A percentile compares a stretch with the other conserved stretches of the same genome.
Evolutionary conservation across 169 alveolate species (phyloP).

Genomic region (Plasmodium chabaudi): DNA sequence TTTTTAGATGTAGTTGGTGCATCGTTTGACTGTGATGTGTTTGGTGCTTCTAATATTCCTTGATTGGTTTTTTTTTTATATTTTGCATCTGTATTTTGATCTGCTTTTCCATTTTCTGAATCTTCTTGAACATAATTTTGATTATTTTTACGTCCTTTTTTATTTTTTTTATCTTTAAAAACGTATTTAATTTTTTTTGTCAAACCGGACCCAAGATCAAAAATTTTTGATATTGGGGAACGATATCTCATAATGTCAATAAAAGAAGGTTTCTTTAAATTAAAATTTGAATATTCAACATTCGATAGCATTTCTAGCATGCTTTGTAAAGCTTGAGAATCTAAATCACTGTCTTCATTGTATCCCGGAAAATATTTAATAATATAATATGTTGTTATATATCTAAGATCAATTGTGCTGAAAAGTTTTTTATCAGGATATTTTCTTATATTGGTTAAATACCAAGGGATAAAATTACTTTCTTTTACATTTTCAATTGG

Average conservation of each 20-base stretch:
- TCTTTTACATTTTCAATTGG: conserved; percentile 2
- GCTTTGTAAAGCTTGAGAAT: conserved; percentile 1
- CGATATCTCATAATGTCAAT: no score
- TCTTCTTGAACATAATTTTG: no score
- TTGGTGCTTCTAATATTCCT: background rate
- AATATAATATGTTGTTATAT: conserved; percentile 26
- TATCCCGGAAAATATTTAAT: conserved; percentile 62
- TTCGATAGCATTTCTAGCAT: conserved; percentile 12
- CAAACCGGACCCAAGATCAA: no score
- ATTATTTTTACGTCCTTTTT: no score
- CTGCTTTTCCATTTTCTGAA: no score
- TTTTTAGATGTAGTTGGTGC: no score
- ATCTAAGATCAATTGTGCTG: conserved; percentile 35
- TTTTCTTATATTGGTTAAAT: conserved; percentile 6
- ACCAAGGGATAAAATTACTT: conserved; percentile 40
- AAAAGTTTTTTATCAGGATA: background rate
- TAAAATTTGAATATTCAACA: conserved; percentile 27
- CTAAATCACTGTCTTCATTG: conserved; percentile 2
- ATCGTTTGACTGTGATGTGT: no score
- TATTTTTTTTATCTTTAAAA: no score
- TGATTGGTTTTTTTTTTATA: background rate
- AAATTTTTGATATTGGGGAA: no score
- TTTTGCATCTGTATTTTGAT: background rate
- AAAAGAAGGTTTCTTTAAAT: no score
- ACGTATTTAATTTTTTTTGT: no score